Evolutionary conservation across 2,329 filamentous ascomycete genomes (phyloP).

Genomic region (Venturia pyrina): DNA sequence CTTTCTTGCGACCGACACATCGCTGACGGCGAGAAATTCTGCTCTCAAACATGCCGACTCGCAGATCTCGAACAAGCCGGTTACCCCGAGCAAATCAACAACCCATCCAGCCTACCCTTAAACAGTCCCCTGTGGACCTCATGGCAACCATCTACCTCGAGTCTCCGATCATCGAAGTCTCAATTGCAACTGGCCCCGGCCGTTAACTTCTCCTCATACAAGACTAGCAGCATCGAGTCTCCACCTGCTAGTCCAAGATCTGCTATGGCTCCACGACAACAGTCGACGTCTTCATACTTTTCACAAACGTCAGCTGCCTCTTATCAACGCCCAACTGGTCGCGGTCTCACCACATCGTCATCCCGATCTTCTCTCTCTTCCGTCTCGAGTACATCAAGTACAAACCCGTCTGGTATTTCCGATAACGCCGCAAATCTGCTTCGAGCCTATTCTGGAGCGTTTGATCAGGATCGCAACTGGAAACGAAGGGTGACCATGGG

Average conservation of each 20-base stretch:
- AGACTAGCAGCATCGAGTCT: constrained; percentile 40
- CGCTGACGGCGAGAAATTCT: constrained; percentile 66
- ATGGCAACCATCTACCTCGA: constrained; percentile 43
- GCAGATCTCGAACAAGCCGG: constrained; percentile 68
- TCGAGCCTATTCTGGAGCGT: constrained; percentile 75
- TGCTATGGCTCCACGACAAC: constrained; percentile 18
- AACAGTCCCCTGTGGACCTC: constrained; percentile 42
- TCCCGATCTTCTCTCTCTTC: constrained; percentile 80
- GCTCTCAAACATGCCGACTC: constrained; percentile 82
- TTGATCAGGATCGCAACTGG: constrained; percentile 66
- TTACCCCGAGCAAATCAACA: constrained; percentile 22
- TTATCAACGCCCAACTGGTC: constrained; percentile 27
- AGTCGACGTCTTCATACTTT: constrained; percentile 30
- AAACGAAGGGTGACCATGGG: constrained; percentile 29
- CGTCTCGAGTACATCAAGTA: constrained; percentile 50
- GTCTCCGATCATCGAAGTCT: constrained; percentile 24
- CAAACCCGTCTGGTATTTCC: constrained; percentile 49
- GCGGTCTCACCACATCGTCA: constrained; percentile 50
- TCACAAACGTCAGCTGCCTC: constrained; percentile 20
- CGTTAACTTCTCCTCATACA: constrained; percentile 61
- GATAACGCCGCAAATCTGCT: constrained; percentile 71
- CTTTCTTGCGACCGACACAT: constrained; percentile 88
- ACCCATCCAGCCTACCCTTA: constrained; percentile 38
- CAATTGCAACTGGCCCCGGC: constrained; percentile 61
- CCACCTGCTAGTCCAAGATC: constrained; percentile 36